phyloP scores from a whole-genome alignment of 139 green algal genomes.

The Spirogloea muscicola region DNA sequence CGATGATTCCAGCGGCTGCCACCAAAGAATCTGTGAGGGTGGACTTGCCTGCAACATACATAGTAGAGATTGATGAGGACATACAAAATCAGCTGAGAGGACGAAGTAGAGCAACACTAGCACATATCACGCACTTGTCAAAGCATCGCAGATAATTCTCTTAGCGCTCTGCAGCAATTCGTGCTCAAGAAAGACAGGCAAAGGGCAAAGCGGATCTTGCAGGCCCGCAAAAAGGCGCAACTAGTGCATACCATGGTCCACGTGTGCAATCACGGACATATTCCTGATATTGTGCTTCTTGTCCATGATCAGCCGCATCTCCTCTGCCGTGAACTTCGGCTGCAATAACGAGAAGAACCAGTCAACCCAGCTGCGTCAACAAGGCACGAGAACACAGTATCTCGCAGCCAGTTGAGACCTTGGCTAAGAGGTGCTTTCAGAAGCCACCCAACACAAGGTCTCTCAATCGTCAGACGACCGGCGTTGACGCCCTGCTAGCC shows the following conservation, averaged over 20 bases:
- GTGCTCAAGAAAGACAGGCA: too few relatives aligned
- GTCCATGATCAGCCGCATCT: constrained; percentile 59
- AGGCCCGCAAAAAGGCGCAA: too few relatives aligned
- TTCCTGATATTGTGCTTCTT: constrained; percentile 66
- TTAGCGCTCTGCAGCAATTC: too few relatives aligned
- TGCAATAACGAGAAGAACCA: constrained; percentile 8
- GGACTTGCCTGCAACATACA: constrained; percentile 69
- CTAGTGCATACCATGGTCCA: constrained; percentile 53
- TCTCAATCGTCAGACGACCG: too few relatives aligned
- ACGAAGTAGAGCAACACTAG: background rate
- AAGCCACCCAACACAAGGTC: too few relatives aligned
- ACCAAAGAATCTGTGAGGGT: constrained; percentile 98
- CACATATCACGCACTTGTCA: background rate
- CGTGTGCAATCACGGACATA: constrained; percentile 63
- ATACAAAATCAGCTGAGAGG: background rate
- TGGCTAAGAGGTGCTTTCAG: too few relatives aligned
- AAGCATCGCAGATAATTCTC: too few relatives aligned
- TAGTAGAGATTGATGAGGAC: background rate
- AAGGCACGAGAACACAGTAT: too few relatives aligned
- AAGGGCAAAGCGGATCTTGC: too few relatives aligned
- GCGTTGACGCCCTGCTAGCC: too few relatives aligned
- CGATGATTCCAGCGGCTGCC: constrained; percentile 97
- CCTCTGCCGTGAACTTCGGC: constrained; percentile 53
- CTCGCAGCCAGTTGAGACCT: too few relatives aligned
- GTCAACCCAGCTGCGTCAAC: too few relatives aligned